Percentiles rank a stretch among this genome's conserved stretches.
These are phyloP conservation scores for Myxozyma udenii DNA, from an alignment of 805 yeast species.

Conservation along the genomic window DNA sequence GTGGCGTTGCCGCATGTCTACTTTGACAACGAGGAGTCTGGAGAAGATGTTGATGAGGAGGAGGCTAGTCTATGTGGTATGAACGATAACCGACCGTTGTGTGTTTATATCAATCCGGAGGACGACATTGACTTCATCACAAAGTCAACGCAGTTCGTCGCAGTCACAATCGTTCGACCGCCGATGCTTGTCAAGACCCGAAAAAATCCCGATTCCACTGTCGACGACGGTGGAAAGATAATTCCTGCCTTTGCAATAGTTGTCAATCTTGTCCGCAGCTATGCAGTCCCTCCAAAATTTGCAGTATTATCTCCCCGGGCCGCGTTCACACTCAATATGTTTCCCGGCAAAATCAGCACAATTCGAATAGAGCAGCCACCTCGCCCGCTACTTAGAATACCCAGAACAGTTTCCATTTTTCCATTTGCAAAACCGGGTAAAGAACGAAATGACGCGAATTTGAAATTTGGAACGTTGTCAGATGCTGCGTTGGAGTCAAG, in stretches of 20 bases:
- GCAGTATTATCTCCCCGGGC: conserved; percentile 55
- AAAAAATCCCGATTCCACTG: conserved; percentile 3
- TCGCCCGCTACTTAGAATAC: conserved; percentile 36
- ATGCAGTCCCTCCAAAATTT: conserved; percentile 40
- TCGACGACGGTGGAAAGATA: conserved; percentile 15
- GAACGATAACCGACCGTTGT: too few species aligned
- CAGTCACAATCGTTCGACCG: conserved; percentile 32
- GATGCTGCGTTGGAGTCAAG: neutral
- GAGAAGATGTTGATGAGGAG: neutral
- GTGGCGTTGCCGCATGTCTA: conserved; percentile 55
- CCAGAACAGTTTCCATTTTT: conserved; percentile 48
- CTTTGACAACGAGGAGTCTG: conserved; percentile 6
- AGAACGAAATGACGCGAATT: neutral
- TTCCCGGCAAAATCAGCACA: conserved; percentile 35
- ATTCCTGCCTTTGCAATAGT: conserved; percentile 42
- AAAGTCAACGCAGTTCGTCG: conserved; percentile 35
- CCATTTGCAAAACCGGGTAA: conserved; percentile 47
- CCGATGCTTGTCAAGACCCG: conserved; percentile 25
- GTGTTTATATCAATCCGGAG: conserved; percentile 48
- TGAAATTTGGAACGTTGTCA: conserved; percentile 2
- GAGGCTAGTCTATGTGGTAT: too few species aligned
- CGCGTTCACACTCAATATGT: conserved; percentile 54
- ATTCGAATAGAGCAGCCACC: conserved; percentile 51
- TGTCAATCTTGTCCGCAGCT: conserved; percentile 50
- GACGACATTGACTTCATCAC: conserved; percentile 41